These are phyloP conservation scores for Saccharomycopsis hybrid DNA, from an alignment of 1,139 yeast genomes.

Conservation along the genomic window DNA sequence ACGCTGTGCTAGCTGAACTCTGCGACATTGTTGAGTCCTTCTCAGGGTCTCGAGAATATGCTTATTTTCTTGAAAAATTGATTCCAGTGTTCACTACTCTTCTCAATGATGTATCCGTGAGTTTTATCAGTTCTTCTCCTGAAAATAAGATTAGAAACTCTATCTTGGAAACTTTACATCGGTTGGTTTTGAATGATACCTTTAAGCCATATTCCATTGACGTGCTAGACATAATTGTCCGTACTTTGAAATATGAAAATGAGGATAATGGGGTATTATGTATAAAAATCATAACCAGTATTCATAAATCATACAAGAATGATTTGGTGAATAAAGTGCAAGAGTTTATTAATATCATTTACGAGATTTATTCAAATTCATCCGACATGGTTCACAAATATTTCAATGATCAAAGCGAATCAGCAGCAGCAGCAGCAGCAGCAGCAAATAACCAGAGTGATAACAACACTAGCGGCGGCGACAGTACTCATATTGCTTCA, in stretches of 20 bases:
- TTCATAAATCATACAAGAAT: constrained; percentile 79
- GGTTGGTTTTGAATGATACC: constrained; percentile 78
- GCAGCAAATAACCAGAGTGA: neutral
- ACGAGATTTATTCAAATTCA: constrained; percentile 73
- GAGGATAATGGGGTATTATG: constrained; percentile 94
- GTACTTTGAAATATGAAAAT: constrained; percentile 65
- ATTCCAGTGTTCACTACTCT: constrained; percentile 57
- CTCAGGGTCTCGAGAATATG: constrained; percentile 75
- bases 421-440: too few species aligned
- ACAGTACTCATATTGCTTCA: neutral
- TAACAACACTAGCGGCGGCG: neutral
- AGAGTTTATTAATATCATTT: constrained; percentile 72
- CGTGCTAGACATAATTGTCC: constrained; percentile 56
- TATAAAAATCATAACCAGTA: constrained; percentile 81
- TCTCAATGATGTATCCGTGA: constrained; percentile 61
- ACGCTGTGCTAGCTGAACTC: constrained; percentile 71
- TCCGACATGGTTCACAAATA: constrained; percentile 66
- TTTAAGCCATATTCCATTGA: constrained; percentile 65
- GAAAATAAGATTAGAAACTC: constrained; percentile 74
- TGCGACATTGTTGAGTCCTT: constrained; percentile 82
- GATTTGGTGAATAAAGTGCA: constrained; percentile 66
- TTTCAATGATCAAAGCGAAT: constrained; percentile 33
- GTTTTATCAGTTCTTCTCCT: constrained; percentile 52
- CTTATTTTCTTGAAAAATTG: constrained; percentile 53
- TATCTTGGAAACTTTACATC: constrained; percentile 70